phyloP scores from a whole-genome alignment of 345 rosid genomes.

The Isatis tinctoria region DNA sequence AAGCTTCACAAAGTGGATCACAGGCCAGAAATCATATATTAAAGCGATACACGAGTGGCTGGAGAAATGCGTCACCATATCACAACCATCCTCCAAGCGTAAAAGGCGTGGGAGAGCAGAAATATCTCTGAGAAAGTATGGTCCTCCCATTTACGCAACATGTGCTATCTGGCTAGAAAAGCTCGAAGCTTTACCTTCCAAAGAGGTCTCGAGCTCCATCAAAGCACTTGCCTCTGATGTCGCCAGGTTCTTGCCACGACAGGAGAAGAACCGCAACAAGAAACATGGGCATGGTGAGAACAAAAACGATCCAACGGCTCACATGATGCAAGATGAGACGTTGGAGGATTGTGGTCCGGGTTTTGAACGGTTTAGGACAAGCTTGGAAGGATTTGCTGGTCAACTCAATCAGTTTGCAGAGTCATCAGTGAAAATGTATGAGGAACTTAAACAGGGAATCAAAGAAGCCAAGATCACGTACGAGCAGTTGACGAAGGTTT shows the following conservation, averaged over 20 bases:
- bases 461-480: conserved; percentile 39
- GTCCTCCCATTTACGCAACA: conserved; percentile 78
- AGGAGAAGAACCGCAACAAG: conserved; percentile 70
- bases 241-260: conserved; percentile 58
- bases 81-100: conserved; percentile 31
- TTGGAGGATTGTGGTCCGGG: conserved; percentile 53
- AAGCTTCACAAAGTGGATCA: conserved; percentile 75
- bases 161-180: conserved; percentile 69
- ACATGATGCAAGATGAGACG: conserved; percentile 48
- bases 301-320: conserved; percentile 20
- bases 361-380: conserved; percentile 50
- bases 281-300: conserved; percentile 34
- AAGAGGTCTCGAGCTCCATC: conserved; percentile 61
- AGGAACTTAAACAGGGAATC: conserved; percentile 45
- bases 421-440: conserved; percentile 49
- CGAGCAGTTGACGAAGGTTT: conserved; percentile 30
- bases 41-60: conserved; percentile 72
- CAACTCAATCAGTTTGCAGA: conserved; percentile 54
- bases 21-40: conserved; percentile 65
- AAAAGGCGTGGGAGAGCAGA: conserved; percentile 22
- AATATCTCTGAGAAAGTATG: background rate
- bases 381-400: conserved; percentile 49
- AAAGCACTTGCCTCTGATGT: conserved; percentile 62
- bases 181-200: conserved; percentile 44
- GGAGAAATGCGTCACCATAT: conserved; percentile 50